Base-by-base conservation (phyloP, 1,284 basidiomycete species). In the Grifola frondosa region DNA sequence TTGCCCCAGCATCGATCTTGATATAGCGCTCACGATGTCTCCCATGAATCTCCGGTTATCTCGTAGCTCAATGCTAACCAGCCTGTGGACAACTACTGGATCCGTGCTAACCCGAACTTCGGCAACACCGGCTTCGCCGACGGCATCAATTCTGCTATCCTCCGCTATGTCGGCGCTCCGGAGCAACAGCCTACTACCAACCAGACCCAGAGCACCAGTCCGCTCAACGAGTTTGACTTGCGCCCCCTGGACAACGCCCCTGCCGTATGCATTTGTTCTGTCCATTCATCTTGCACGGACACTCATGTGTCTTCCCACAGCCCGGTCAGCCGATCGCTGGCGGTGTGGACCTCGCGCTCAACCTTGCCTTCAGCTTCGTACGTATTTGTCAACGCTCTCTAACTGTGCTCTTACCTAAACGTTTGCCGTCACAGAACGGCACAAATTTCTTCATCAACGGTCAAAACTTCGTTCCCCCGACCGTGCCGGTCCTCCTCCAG, bases 111-210 rank as follows among this genome's bases (percentile, higher is more conserved):
- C 23, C 71, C 73, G 1, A 66, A 63, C 37, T 31, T 48, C n/a
- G 65, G 68, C 11, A 57, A 54, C 12, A 55, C 57, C 17, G 66
- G 40, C n/a, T 47, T 73, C 48, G 55, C 43, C 1, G 63, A 61
- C 8, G 71, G 71, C 5, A 54, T 70, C 30, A 78, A 77, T 51
- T 64, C 66, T 13, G 81, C 78, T 3, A 77, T 84, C 42, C 53
- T 83, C 22, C 69, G 74, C 15, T 84, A 84, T 52, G 44, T 32
- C 0, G 73, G 73, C 5, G 80, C 80, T 3, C 50, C 60, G 0
- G 44, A 45, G 1, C 34, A 34, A 9, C 77, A 80, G 23, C 80
- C 76, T 0, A 69, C 58, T 5, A 66, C 67, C 13, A 58, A 45
- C n/a, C 21, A 17, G 10, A 19, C 58, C 40, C 17, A 19, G 37